phyloP scores from a whole-genome alignment of 192 early-diverging fungal species.

The Lobosporangium transversale region DNA sequence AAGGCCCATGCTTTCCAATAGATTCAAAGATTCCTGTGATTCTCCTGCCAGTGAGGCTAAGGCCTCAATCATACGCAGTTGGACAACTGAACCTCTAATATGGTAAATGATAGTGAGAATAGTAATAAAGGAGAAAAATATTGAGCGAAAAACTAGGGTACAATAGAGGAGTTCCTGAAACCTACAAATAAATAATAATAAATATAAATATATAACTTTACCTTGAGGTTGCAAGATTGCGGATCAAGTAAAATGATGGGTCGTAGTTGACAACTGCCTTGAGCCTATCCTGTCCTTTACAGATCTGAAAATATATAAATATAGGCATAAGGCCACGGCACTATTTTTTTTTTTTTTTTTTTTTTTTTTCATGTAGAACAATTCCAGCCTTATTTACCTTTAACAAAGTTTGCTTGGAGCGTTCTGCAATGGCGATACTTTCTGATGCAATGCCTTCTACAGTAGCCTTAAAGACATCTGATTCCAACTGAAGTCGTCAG shows the following conservation, averaged over 20 bases:
- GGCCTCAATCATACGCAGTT: constrained; percentile 20
- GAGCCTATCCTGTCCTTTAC: constrained; percentile 11
- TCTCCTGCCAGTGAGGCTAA: constrained; percentile 13
- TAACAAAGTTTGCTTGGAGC: constrained; percentile 23
- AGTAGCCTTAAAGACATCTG: constrained; percentile 24
- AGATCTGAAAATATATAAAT: constrained; percentile 7
- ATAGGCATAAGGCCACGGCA: not conserved
- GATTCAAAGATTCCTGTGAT: not conserved
- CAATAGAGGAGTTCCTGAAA: too few species aligned
- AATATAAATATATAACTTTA: constrained; percentile 3
- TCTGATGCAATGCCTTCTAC: constrained; percentile 23
- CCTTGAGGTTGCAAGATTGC: constrained; percentile 26
- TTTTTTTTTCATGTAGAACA: too few species aligned
- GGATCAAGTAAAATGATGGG: constrained; percentile 6
- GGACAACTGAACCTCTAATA: constrained; percentile 21
- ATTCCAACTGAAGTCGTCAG: constrained; percentile 22
- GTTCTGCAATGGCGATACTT: constrained; percentile 34
- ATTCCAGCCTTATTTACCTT: constrained; percentile 6
- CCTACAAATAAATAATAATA: too few species aligned
- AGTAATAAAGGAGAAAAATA: not conserved
- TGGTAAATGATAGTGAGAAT: not conserved
- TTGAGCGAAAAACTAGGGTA: too few species aligned
- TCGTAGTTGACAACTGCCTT: constrained; percentile 11
- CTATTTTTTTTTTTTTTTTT: too few species aligned
- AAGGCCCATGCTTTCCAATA: constrained; percentile 1